phyloP scores from a whole-genome alignment of 441 rosid species.

The Mallotus japonicus region DNA sequence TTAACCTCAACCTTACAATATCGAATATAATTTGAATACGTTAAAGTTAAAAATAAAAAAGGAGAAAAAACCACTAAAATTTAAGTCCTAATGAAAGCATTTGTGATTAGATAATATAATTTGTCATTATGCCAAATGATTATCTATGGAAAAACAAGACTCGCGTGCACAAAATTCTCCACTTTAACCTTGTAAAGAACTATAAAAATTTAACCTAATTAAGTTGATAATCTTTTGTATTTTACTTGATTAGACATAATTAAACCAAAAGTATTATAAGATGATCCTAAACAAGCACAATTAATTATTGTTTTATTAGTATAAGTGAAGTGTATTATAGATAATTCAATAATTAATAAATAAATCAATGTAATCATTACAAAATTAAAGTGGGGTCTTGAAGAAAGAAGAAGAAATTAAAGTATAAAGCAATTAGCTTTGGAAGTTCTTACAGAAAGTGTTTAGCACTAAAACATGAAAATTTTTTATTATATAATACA shows the following conservation, averaged over 20 bases:
- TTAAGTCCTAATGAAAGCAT: background rate
- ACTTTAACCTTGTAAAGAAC: slow-evolving; percentile 16
- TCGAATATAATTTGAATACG: background rate
- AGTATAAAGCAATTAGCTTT: slow-evolving; percentile 21
- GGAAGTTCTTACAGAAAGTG: slow-evolving; percentile 24
- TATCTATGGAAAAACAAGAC: slow-evolving; percentile 19
- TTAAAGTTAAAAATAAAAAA: background rate
- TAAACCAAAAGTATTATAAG: slow-evolving; percentile 26
- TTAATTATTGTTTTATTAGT: background rate
- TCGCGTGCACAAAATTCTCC: slow-evolving; percentile 26
- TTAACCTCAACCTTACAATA: background rate
- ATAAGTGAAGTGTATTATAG: slow-evolving; percentile 9
- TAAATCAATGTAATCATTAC: slow-evolving; percentile 29
- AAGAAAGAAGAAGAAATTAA: slow-evolving; percentile 2
- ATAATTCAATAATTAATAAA: slow-evolving; percentile 11
- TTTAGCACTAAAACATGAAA: slow-evolving; percentile 17
- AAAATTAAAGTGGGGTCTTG: slow-evolving; percentile 30
- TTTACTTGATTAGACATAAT: slow-evolving; percentile 27
- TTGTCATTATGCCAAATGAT: slow-evolving; percentile 22
- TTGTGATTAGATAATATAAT: background rate
- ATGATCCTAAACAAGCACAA: slow-evolving; percentile 16
- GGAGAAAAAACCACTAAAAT: background rate
- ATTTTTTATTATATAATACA: background rate
- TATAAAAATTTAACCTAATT: background rate
- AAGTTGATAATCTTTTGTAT: slow-evolving; percentile 11